A percentile compares a stretch with the other conserved stretches of the same genome.
These are phyloP conservation scores for Pseudocercospora vitis DNA, from an alignment of 2,329 filamentous ascomycete genomes.

Conservation along the genomic window DNA sequence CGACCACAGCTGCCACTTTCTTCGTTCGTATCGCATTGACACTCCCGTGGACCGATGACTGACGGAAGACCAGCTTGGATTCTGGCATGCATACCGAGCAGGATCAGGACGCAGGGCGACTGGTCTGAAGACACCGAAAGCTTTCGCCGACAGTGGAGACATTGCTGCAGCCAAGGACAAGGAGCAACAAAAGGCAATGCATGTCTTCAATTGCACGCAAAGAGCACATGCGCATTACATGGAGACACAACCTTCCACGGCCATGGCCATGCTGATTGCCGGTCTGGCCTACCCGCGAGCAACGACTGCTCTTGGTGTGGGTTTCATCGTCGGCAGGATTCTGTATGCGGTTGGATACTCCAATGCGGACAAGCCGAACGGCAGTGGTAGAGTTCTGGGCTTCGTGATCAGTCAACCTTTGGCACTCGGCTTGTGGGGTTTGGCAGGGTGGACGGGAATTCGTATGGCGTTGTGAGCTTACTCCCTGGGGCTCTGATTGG, in stretches of 20 bases:
- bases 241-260: slow-evolving; percentile 57
- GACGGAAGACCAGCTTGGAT: slow-evolving; percentile 41
- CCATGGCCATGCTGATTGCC: slow-evolving; percentile 54
- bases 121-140: slow-evolving; percentile 58
- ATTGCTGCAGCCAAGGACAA: slow-evolving; percentile 45
- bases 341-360: slow-evolving; percentile 53
- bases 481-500: background rate
- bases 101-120: slow-evolving; percentile 51
- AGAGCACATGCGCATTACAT: slow-evolving; percentile 57
- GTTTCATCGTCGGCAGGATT: slow-evolving; percentile 53
- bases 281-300: slow-evolving; percentile 56
- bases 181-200: slow-evolving; percentile 45
- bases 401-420: slow-evolving; percentile 24
- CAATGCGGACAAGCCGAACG: slow-evolving; percentile 39
- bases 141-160: slow-evolving; percentile 58
- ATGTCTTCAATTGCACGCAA: slow-evolving; percentile 54
- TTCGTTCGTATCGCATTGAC: slow-evolving; percentile 35
- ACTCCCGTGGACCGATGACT: background rate
- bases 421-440: slow-evolving; percentile 32
- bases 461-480: slow-evolving; percentile 30
- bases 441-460: slow-evolving; percentile 34
- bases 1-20: slow-evolving; percentile 55
- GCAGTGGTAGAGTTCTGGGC: slow-evolving; percentile 43
- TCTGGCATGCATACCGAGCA: slow-evolving; percentile 53
- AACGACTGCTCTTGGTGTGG: slow-evolving; percentile 47